Evolutionary conservation across 2,329 filamentous ascomycete genomes (phyloP).

Genomic region (Paecilomyces sp.): DNA sequence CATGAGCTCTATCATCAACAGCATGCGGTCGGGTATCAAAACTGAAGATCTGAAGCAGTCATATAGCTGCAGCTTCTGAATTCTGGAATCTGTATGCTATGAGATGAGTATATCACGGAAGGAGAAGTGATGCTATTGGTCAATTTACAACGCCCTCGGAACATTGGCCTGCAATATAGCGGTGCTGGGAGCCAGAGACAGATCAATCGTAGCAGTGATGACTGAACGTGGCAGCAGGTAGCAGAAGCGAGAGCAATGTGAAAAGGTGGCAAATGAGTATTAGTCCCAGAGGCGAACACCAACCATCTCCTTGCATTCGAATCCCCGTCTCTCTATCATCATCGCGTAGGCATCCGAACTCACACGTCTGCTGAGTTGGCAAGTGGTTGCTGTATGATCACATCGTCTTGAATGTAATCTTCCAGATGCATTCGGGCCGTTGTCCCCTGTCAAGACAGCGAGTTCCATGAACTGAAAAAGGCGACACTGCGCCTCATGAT

Average conservation of each 20-base stretch:
- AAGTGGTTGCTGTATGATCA: neutral
- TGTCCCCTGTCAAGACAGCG: neutral
- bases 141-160: constrained; percentile 1
- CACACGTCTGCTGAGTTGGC: neutral
- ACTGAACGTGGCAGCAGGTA: constrained; percentile 2
- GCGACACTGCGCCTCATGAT: constrained; percentile 2
- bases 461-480: neutral
- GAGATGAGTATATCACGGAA: neutral
- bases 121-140: constrained; percentile 5
- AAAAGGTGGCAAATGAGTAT: constrained; percentile 22
- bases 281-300: constrained; percentile 8
- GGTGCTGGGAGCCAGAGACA: neutral
- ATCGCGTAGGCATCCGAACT: neutral
- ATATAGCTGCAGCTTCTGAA: neutral
- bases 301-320: constrained; percentile 9
- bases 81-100: neutral
- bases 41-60: neutral
- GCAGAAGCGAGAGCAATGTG: constrained; percentile 10
- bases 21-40: neutral
- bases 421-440: neutral
- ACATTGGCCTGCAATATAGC: constrained; percentile 6
- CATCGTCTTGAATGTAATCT: neutral
- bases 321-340: constrained; percentile 1
- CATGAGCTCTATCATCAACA: neutral
- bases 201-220: neutral